A percentile compares a stretch with the other conserved stretches of the same genome.
Conservation (phyloP, 495 filamentous ascomycete species). For the Neurospora tetraspora region DNA sequence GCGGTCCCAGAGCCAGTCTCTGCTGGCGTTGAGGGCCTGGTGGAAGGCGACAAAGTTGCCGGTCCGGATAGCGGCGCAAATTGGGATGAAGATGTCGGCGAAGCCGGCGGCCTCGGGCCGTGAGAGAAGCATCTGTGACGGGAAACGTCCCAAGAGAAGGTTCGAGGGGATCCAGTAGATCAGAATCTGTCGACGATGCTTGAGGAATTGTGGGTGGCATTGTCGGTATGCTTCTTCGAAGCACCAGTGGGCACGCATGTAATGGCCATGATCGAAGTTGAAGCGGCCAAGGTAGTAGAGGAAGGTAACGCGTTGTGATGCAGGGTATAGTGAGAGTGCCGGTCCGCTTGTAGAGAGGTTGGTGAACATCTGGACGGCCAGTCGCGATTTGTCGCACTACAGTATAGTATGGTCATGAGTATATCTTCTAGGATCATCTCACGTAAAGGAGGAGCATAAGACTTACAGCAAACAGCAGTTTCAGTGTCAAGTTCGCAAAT, state of each 20-base stretch:
- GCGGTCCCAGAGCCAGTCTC: slow-evolving; percentile 66
- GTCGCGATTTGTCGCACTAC: slow-evolving; percentile 50
- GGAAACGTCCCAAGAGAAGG: slow-evolving; percentile 78
- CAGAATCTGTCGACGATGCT: slow-evolving; percentile 70
- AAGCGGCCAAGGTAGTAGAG: slow-evolving; percentile 92
- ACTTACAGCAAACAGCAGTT: slow-evolving; percentile 71
- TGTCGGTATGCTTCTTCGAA: slow-evolving; percentile 74
- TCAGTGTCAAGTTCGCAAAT: slow-evolving; percentile 84
- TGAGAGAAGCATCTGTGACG: slow-evolving; percentile 51
- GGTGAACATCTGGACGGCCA: slow-evolving; percentile 78
- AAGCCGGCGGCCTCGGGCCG: slow-evolving; percentile 65
- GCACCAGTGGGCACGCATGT: slow-evolving; percentile 59
- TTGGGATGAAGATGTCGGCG: slow-evolving; percentile 59
- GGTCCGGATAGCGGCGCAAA: slow-evolving; percentile 60
- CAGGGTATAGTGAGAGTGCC: slow-evolving; percentile 67
- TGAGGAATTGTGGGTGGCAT: slow-evolving; percentile 53
- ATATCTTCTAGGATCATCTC: background rate
- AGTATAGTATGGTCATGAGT: slow-evolving; percentile 1
- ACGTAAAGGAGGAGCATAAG: background rate
- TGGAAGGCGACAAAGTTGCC: slow-evolving; percentile 76
- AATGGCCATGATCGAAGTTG: slow-evolving; percentile 72
- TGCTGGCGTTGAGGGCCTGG: slow-evolving; percentile 42
- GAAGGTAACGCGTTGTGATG: slow-evolving; percentile 82
- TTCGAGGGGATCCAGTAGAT: slow-evolving; percentile 77
- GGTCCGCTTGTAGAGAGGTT: slow-evolving; percentile 79